These are phyloP conservation scores for Quambalaria eucalypti DNA, from an alignment of 1,284 basidiomycete genomes.

Conservation along the genomic window DNA sequence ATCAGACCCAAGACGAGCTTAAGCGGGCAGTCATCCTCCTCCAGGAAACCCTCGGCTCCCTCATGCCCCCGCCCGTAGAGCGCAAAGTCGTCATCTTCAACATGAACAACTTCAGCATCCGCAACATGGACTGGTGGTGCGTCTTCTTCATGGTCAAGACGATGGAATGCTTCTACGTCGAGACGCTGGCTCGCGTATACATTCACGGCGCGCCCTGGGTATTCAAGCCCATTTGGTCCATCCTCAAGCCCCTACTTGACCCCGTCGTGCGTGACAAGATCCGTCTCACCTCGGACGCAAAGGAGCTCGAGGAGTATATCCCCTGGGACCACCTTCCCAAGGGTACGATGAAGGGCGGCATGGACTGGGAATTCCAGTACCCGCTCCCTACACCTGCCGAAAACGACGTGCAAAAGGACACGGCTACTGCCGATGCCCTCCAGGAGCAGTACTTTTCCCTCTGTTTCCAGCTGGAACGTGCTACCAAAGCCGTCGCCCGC, in stretches of 20 bases:
- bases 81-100: slow-evolving; percentile 41
- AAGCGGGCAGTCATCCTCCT: slow-evolving; percentile 30
- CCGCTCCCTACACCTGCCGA: slow-evolving; percentile 19
- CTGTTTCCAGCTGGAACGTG: slow-evolving; percentile 28
- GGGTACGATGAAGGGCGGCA: slow-evolving; percentile 21
- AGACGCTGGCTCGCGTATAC: slow-evolving; percentile 34
- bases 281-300: slow-evolving; percentile 26
- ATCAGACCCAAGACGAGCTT: slow-evolving; percentile 37
- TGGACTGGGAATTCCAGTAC: slow-evolving; percentile 25
- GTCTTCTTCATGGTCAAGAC: slow-evolving; percentile 45
- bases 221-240: slow-evolving; percentile 41
- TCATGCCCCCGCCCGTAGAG: slow-evolving; percentile 40
- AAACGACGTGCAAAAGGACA: slow-evolving; percentile 28
- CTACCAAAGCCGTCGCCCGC: slow-evolving; percentile 22
- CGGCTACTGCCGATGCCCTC: slow-evolving; percentile 11
- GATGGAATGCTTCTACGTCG: slow-evolving; percentile 37
- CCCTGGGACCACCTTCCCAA: slow-evolving; percentile 26
- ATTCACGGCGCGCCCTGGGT: slow-evolving; percentile 42
- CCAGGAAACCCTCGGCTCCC: slow-evolving; percentile 24
- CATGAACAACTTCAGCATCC: slow-evolving; percentile 37
- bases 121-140: slow-evolving; percentile 40
- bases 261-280: slow-evolving; percentile 41
- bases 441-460: slow-evolving; percentile 13
- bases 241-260: slow-evolving; percentile 34
- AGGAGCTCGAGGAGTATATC: slow-evolving; percentile 30